Evolutionary conservation across 1,139 yeast genomes (phyloP).

Genomic region (Zhuliangozyma blackwelliae): DNA sequence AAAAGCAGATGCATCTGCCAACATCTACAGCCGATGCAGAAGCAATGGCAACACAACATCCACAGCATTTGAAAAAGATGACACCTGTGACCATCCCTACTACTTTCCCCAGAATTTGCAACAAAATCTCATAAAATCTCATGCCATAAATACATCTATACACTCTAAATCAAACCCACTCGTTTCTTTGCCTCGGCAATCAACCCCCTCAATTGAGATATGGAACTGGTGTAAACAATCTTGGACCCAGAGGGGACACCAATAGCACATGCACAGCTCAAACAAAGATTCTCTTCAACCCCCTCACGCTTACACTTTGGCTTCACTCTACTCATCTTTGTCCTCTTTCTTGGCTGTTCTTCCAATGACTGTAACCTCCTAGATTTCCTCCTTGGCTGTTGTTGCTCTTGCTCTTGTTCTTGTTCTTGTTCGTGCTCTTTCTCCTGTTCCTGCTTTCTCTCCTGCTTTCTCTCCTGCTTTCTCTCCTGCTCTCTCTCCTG

Average conservation of each 20-base stretch:
- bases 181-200: conserved; percentile 10
- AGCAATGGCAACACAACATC: no score
- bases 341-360: conserved; percentile 1
- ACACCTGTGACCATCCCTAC: no score
- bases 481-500: no score
- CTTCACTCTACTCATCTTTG: neutral
- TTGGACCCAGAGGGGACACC: conserved; percentile 17
- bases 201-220: conserved; percentile 17
- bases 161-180: no score
- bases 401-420: conserved; percentile 1
- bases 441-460: neutral
- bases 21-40: no score
- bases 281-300: conserved; percentile 11
- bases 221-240: conserved; percentile 18
- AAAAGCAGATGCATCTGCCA: no score
- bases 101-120: no score
- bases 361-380: conserved; percentile 3
- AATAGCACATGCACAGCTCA: conserved; percentile 13
- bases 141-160: no score
- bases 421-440: neutral
- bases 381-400: conserved; percentile 5
- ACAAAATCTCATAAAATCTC: no score
- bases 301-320: neutral
- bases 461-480: conserved; percentile 1
- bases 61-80: no score